phyloP scores from a whole-genome alignment of 192 early-diverging fungal genomes.

The Rhizoclosmatium sp. region DNA sequence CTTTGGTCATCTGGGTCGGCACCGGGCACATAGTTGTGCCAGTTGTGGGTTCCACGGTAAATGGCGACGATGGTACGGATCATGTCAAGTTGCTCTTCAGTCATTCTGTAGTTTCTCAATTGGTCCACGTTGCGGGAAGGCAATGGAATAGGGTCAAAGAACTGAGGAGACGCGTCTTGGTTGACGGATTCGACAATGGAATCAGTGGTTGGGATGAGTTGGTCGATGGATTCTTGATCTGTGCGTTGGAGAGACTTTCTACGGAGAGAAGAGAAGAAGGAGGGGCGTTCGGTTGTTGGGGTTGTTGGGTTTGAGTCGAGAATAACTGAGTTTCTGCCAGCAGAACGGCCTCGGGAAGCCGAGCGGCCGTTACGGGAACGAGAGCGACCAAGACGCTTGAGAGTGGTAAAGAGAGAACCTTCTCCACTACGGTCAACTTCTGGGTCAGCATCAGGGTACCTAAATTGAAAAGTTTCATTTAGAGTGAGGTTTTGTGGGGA shows the following conservation, averaged over 20 bases:
- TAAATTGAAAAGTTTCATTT: background rate
- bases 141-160: conserved; percentile 52
- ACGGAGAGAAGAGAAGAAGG: background rate
- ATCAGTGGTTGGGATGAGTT: background rate
- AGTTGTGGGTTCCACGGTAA: conserved; percentile 51
- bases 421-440: conserved; percentile 30
- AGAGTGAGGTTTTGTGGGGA: conserved; percentile 3
- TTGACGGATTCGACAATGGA: background rate
- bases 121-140: conserved; percentile 44
- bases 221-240: background rate
- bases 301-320: background rate
- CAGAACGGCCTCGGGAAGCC: background rate
- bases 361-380: conserved; percentile 9
- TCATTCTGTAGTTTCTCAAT: conserved; percentile 40
- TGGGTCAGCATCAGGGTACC: conserved; percentile 35
- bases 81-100: conserved; percentile 33
- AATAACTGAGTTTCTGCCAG: background rate
- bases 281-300: background rate
- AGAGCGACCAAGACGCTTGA: conserved; percentile 5
- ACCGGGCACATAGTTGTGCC: conserved; percentile 51
- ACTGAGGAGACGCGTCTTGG: conserved; percentile 20
- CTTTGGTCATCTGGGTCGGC: conserved; percentile 38
- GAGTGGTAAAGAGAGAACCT: conserved; percentile 32
- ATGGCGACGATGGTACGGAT: conserved; percentile 39
- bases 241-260: background rate